Base-by-base conservation (phyloP, 495 filamentous ascomycete species). In the Hypoxylon rickii region DNA sequence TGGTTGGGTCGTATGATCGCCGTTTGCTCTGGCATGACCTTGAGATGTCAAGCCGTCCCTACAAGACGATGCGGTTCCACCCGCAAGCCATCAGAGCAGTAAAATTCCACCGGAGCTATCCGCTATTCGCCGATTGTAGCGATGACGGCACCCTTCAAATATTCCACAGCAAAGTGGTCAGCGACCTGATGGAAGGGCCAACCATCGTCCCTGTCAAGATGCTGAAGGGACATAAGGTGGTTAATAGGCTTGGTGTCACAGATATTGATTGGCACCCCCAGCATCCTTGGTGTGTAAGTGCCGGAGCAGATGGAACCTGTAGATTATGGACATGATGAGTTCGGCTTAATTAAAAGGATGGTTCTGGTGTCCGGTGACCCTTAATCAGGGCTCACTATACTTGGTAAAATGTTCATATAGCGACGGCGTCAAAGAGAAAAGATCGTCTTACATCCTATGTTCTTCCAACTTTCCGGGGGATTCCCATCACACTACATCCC, bases 1-100 rank as follows among this genome's bases (percentile, higher is more conserved):
- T 97, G 51, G 88, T 96, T 18, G 90, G 91, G 20, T 89, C 90
- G 17, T 97, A 97, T 73, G 94, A 98, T 71, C 87, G 89, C 52
- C 87, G 92, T 41, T 80, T 98, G 3, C 79, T 98, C 44, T 98
- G 95, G 95, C 94, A 97, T 67, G 94, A 98, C 73, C 81, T 98
- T 19, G 95, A 97, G 52, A 84, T 97, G 18, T 94, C 90, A 1
- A 83, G 82, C 44, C 83, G 86, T 44, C 94, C 94, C 0, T 97
- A 96, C 76, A 96, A 96, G 78, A 96, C 92, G 4, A 83, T 98
- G 68, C 82, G 94, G 15, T 97, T 96, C 74, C 94, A 98, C 72
- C 73, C 80, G 61, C 89, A 94, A 72, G 95, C 94, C 40, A 92
- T 98, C 55, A 83, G 94, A 13, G 81, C 85, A 7, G 95, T 97